Conservation (phyloP, 306 rosid genomes). For the Adenanthera pavonina region DNA sequence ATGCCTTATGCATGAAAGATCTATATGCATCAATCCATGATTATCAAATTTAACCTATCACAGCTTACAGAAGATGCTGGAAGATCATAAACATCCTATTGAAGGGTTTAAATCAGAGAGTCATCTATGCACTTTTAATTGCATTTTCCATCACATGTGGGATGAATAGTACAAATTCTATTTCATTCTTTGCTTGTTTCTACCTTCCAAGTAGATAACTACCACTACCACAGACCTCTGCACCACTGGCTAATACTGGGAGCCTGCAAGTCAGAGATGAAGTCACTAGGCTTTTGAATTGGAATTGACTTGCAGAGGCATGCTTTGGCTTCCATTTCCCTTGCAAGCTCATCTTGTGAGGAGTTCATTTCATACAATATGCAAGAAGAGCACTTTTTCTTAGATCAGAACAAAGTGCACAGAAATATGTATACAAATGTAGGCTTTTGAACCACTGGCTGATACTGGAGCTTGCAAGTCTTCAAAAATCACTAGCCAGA, state of each 20-base stretch:
- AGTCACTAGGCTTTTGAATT: neutral
- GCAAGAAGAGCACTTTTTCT: neutral
- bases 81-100: neutral
- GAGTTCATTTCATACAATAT: neutral
- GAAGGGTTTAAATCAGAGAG: neutral
- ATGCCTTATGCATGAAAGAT: neutral
- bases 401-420: neutral
- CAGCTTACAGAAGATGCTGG: neutral
- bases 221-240: slow-evolving; percentile 43
- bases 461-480: neutral
- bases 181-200: neutral
- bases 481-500: neutral
- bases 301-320: neutral
- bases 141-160: neutral
- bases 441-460: neutral
- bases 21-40: neutral
- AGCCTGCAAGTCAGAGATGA: neutral
- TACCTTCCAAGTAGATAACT: slow-evolving; percentile 37
- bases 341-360: neutral
- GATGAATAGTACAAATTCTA: neutral
- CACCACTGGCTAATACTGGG: neutral
- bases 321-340: neutral
- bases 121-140: no score
- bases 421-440: neutral
- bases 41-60: neutral